These are phyloP conservation scores for Torulaspora indica DNA, from an alignment of 805 yeast species.

Conservation along the genomic window DNA sequence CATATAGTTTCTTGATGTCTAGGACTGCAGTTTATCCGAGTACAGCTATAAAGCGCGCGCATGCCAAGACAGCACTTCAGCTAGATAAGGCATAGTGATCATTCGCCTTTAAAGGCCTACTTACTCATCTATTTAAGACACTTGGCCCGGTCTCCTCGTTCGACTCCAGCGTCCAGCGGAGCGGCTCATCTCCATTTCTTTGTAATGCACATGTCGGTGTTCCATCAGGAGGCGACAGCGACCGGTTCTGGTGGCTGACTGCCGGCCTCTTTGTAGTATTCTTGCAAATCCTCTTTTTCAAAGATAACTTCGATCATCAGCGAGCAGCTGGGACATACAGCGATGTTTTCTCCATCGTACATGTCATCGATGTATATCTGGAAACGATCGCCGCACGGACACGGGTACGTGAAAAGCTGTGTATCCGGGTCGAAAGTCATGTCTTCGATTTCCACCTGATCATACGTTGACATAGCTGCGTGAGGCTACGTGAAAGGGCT, in stretches of 20 bases:
- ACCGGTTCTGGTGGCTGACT: conserved; percentile 30
- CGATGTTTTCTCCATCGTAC: conserved; percentile 85
- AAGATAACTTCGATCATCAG: conserved; percentile 88
- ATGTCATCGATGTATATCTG: conserved; percentile 82
- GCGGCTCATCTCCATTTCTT: background rate
- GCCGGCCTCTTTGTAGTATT: conserved; percentile 39
- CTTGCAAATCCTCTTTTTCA: conserved; percentile 53
- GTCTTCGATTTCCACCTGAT: conserved; percentile 95
- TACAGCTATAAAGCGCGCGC: background rate
- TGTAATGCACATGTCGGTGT: background rate
- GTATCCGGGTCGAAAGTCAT: conserved; percentile 84
- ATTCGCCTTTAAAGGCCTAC: background rate
- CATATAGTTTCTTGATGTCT: background rate
- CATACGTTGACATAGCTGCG: conserved; percentile 59
- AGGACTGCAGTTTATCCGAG: background rate
- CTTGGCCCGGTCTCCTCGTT: background rate
- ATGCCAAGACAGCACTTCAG: background rate
- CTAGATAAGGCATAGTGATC: background rate
- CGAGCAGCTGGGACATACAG: conserved; percentile 95
- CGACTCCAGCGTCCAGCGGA: background rate
- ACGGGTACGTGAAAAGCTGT: conserved; percentile 85
- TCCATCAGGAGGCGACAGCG: conserved; percentile 17
- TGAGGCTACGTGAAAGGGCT: too few relatives aligned
- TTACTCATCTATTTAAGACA: background rate
- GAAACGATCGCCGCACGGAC: conserved; percentile 97